Base-by-base conservation (phyloP, 768 basidiomycete genomes). In the Hydnomerulius pinastri region DNA sequence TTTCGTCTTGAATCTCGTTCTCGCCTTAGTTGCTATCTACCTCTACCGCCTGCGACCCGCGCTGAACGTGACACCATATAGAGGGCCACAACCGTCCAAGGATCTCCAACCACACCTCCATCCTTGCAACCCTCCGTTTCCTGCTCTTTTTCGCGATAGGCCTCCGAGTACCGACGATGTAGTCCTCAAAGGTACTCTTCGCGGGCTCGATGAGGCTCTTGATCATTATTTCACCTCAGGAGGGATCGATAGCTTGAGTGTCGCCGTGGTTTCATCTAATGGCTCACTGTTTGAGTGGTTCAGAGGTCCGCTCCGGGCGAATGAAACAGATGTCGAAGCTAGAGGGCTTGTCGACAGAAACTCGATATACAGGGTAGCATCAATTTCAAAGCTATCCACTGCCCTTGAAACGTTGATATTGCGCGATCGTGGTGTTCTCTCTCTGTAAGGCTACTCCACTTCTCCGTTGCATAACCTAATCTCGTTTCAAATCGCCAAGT, bases 321-420 rank as follows among this genome's bases (percentile, higher is more conserved):
- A 81, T 49, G 78, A 77, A 55, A 66, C 71, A 3, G 56, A 53
- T n/a, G 33, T 43, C 2, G 50, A 51, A 15, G 43, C 57, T 6
- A 51, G 50, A 9, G 55, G 56, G 4, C 60, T 58, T 0, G 69
- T 75, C 1, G 62, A 73, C n/a, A 67, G 71, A 43, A 59, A 80
- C 56, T 75, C 78, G 0, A 71, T 79, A 42, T 82, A 81, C 54
- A 70, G 82, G 23, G 66, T 81, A 21, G 79, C 79, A 2, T 79
- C 76, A 33, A 72, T 79, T 47, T 73, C 76, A 6, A 83, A 82
- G 61, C 62, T 81, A 50, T 79, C 81, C 55, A 71, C 73, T 4
- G 71, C 72, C 0, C 54, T 80, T 4, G 77, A 82, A 55, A 77
- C 75, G 0, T 57, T 78, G 33, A 71, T 82, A 10, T 63, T 82